Base-by-base conservation (phyloP, 2,329 filamentous ascomycete genomes). In the Cercospora sesami region DNA sequence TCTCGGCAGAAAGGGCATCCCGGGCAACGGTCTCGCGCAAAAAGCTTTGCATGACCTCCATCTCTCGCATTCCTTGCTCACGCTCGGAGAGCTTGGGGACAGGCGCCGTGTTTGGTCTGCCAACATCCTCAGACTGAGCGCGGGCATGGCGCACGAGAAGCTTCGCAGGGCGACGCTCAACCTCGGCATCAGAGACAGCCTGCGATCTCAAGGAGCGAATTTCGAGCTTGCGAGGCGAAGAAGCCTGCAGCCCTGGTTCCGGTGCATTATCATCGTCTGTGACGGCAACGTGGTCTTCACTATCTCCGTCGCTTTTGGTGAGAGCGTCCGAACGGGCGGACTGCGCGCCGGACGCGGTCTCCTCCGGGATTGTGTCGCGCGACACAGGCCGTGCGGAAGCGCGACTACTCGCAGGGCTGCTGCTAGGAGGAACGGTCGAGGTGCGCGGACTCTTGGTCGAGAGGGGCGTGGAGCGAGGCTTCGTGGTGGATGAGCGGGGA, bases 11-110 rank as follows among this genome's bases (percentile, higher is more conserved):
- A 69, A 76, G 61, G 10, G 64, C 68, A 59, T 76, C 75, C 21
- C 71, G 67, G 42, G 67, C 69, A 30, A 72, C 73, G 51, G 65
- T 72, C 57, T 76, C 73, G 6, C 74, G 73, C 48, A 76, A 62
- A 62, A 76, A 67, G 61, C 69, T 73, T 63, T 75, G 73, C 69
- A 76, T 72, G 28, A 75, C 65, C 61, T 76, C 71, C 70, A 74
- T 74, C 61, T 76, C 75, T 10, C 73, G 68, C 64, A 69, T 64
- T 21, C 64, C 68, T 59, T 73, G 72, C 65, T 73, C 70, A 31
- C 69, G 67, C 63, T 73, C 71, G 4, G 66, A 69, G 23, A 69
- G 57, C 33, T 65, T 64, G 7, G 67, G 67, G 10, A 51, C 60
- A 39, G 72, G 71, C 8, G 71, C 70, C 2, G 73, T 73, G 18